Conservation (phyloP, 1,139 yeast species). For the Kurtzmaniella quercitrusa region DNA sequence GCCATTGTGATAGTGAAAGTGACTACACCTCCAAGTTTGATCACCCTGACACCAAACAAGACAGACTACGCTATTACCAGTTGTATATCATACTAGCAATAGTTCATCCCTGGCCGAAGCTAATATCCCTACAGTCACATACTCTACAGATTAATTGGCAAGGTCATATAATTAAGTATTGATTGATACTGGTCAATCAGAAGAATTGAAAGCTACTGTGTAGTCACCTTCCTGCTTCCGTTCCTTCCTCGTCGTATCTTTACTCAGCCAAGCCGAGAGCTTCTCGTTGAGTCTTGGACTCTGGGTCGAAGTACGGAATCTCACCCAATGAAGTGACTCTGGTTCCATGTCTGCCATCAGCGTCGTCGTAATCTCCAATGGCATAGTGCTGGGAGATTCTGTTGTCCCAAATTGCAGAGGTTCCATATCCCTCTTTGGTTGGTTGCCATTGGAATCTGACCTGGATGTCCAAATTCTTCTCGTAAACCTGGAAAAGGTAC, state of each 20-base stretch:
- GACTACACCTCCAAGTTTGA: no score
- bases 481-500: constrained; percentile 36
- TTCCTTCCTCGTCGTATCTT: no score
- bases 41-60: no score
- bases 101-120: no score
- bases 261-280: constrained; percentile 14
- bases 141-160: no score
- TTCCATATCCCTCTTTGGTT: constrained; percentile 17
- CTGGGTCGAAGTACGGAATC: constrained; percentile 17
- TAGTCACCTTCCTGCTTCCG: no score
- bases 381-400: constrained; percentile 20
- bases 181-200: no score
- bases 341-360: constrained; percentile 18
- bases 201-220: no score
- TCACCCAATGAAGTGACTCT: constrained; percentile 21
- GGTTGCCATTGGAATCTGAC: constrained; percentile 19
- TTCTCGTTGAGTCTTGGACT: constrained; percentile 19
- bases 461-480: constrained; percentile 41
- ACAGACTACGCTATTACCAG: no score
- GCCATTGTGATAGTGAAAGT: no score
- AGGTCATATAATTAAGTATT: no score
- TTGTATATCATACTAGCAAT: not conserved
- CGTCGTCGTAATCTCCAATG: constrained; percentile 16
- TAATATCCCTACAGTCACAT: no score
- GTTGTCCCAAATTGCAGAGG: constrained; percentile 23